Percentiles rank a stretch among this genome's conserved stretches.
Conservation (phyloP, 2,329 filamentous ascomycete species). For the Paecilomyces formosus region DNA sequence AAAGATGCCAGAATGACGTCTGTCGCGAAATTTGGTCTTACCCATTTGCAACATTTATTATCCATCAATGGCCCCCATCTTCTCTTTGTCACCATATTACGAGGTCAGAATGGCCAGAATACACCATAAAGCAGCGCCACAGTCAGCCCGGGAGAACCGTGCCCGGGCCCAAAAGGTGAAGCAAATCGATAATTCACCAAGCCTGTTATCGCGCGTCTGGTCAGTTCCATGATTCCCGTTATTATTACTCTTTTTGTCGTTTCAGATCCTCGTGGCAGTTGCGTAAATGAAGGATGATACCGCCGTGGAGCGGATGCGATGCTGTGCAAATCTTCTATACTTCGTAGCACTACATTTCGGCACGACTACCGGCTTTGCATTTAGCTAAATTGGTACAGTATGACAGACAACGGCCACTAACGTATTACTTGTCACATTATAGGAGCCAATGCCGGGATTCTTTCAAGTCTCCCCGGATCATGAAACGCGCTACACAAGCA, state of each 20-base stretch:
- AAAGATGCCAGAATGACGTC: background rate
- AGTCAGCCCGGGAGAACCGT: background rate
- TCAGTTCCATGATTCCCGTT: background rate
- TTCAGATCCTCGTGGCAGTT: background rate
- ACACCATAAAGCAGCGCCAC: background rate
- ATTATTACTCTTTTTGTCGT: background rate
- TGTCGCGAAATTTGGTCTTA: background rate
- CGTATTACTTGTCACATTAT: background rate
- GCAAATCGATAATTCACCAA: background rate
- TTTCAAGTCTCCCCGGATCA: background rate
- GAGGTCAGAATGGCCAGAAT: background rate
- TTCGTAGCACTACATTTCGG: background rate
- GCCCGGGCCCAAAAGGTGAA: background rate
- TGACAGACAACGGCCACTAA: background rate
- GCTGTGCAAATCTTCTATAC: background rate
- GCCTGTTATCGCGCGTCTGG: background rate
- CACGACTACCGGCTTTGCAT: background rate
- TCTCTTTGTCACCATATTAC: background rate
- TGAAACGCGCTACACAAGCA: background rate
- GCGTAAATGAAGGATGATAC: background rate
- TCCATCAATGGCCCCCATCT: background rate
- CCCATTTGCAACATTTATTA: background rate
- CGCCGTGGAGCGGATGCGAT: background rate
- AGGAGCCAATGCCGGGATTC: background rate
- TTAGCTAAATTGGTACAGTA: background rate